Evolutionary conservation across 495 filamentous ascomycete genomes (phyloP), one percentile per base, ranked within the genome.

Genomic region (Penicillium odoratum): DNA sequence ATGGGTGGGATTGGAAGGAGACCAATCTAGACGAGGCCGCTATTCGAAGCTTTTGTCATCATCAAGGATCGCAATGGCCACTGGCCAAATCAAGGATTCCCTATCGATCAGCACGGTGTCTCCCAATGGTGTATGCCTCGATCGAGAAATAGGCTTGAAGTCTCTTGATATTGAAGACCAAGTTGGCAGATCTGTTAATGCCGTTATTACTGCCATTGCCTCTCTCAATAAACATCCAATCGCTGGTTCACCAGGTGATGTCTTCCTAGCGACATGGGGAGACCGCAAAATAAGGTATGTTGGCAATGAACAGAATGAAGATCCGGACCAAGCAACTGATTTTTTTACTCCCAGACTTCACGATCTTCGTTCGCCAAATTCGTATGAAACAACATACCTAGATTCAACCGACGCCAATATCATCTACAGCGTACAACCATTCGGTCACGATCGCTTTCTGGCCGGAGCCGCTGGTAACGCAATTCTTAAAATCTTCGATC

Each of bases 401-500:
- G 85, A 89, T 63, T 67, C 75, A 8, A 79, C 83, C 5, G 85
- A 88, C 63, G 68, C 74, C 28, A 77, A 73, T 21, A 71, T 81
- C 1, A 78, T 88, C 15, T 89, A 87, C 67, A 83, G 83, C 42
- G 74, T 90, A 10, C 77, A 80, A 3, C 69, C 82, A 0, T 74
- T 87, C 58, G 80, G 79, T 11, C 74, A 78, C 21, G 77, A 87
- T 58, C 73, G 78, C 6, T 81, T 90, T 58, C 57, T 88, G 13
- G 81, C 79, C 16, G 87, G 86, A 16, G 77, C 77, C 1, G 77
- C 78, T 9, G 76, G 76, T 9, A 79, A 87, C 61, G 79, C 78
- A 44, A 62, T 86, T 15, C 66, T 90, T 8, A 89, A 88, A 60
- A 64, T 88, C 2, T 90, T 88, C 57, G 85, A 90, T 62, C 66